A percentile compares a stretch with the other conserved stretches of the same genome.
These are phyloP conservation scores for Fistulinella cinereoalba DNA, from an alignment of 1,284 basidiomycete species.

Conservation along the genomic window DNA sequence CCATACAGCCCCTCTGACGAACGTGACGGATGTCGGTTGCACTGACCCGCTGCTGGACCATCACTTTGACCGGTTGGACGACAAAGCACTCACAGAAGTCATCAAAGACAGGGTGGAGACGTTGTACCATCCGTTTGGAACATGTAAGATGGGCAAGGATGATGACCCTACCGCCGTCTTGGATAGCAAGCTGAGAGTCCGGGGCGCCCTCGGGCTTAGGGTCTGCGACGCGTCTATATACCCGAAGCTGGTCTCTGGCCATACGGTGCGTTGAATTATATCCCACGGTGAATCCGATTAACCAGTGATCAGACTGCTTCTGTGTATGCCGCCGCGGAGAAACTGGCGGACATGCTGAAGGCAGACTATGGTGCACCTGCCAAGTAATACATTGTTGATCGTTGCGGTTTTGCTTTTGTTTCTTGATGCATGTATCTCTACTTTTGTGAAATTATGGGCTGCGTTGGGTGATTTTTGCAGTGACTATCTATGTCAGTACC, in stretches of 20 bases:
- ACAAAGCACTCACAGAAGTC: conserved; percentile 43
- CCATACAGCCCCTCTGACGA: conserved; percentile 47
- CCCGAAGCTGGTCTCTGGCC: conserved; percentile 56
- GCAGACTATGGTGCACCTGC: conserved; percentile 13
- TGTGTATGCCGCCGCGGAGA: conserved; percentile 60
- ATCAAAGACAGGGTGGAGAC: conserved; percentile 53
- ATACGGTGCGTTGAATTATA: conserved; percentile 47
- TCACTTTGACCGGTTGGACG: conserved; percentile 37
- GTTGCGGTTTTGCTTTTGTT: background rate
- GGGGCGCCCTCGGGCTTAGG: conserved; percentile 46
- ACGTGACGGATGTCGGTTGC: conserved; percentile 44
- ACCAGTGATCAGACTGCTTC: conserved; percentile 48
- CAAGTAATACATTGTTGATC: background rate
- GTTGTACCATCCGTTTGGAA: conserved; percentile 56
- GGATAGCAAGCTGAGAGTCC: conserved; percentile 47
- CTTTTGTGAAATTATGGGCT: too few relatives aligned
- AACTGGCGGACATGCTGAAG: conserved; percentile 60
- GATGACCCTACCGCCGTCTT: conserved; percentile 42
- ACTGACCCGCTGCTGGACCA: conserved; percentile 45
- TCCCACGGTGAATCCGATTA: background rate
- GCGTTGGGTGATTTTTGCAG: too few relatives aligned
- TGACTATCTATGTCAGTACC: too few relatives aligned
- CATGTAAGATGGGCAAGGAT: conserved; percentile 53
- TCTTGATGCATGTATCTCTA: too few relatives aligned
- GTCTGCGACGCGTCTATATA: conserved; percentile 63